phyloP scores from a whole-genome alignment of 345 rosid species.

The Cardamine occulta region DNA sequence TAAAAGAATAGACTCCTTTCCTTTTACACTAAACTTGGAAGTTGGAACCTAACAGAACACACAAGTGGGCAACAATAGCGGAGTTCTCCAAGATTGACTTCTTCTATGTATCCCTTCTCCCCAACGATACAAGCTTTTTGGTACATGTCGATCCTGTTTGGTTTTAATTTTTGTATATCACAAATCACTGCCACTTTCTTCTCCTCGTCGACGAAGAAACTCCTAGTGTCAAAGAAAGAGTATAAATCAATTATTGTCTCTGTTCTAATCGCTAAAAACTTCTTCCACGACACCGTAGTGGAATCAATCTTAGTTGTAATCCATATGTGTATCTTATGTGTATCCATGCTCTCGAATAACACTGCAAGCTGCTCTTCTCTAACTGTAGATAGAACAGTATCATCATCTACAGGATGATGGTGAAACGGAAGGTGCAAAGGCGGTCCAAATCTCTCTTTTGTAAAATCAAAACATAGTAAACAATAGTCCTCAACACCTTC shows the following conservation, averaged over 20 bases:
- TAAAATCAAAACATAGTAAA: slow-evolving; percentile 7
- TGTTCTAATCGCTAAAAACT: neutral
- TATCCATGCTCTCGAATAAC: neutral
- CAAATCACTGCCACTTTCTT: neutral
- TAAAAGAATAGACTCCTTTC: neutral
- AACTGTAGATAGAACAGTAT: neutral
- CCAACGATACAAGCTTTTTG: neutral
- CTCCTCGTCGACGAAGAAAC: neutral
- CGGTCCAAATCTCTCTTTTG: neutral
- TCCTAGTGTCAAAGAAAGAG: neutral
- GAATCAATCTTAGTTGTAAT: neutral
- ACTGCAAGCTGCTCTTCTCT: neutral
- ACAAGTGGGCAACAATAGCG: neutral
- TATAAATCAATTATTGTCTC: neutral
- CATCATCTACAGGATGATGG: neutral
- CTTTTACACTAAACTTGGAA: slow-evolving; percentile 1
- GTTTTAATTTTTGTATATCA: neutral
- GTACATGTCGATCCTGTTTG: neutral
- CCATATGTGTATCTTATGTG: neutral
- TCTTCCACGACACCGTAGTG: neutral
- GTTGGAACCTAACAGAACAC: neutral
- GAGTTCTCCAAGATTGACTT: neutral
- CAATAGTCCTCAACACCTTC: neutral
- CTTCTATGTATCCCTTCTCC: neutral
- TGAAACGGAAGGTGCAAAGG: neutral